A percentile compares a stretch with the other conserved stretches of the same genome.
phyloP scores from a whole-genome alignment of 805 yeast genomes.

The Kazachstania africana region DNA sequence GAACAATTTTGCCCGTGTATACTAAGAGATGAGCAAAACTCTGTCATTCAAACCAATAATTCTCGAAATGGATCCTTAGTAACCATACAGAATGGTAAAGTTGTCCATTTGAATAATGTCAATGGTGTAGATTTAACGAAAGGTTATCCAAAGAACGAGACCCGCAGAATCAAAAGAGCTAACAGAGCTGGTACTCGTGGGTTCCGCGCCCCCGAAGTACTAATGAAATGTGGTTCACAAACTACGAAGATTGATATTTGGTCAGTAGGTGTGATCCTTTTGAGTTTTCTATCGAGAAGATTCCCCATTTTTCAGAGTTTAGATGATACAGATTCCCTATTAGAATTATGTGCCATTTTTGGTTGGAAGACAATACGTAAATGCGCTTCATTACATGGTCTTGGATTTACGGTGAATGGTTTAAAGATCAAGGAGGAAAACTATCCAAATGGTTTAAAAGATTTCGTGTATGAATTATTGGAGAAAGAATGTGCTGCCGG shows the following conservation, averaged over 20 bases:
- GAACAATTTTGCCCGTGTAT: constrained; percentile 47
- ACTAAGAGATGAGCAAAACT: constrained; percentile 26
- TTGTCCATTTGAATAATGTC: constrained; percentile 22
- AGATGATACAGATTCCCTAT: constrained; percentile 84
- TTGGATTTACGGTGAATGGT: constrained; percentile 64
- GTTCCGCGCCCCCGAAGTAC: constrained; percentile 87
- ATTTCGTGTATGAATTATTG: constrained; percentile 19
- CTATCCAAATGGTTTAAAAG: constrained; percentile 25
- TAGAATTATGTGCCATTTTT: constrained; percentile 72
- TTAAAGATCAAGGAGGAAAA: constrained; percentile 33
- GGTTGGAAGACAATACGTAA: constrained; percentile 63
- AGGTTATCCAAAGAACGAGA: constrained; percentile 82
- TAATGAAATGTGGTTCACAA: constrained; percentile 77
- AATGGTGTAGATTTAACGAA: constrained; percentile 31
- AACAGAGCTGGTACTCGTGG: constrained; percentile 97
- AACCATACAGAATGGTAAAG: constrained; percentile 24
- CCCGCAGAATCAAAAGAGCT: constrained; percentile 80
- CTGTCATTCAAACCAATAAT: neutral
- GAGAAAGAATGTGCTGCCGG: constrained; percentile 33
- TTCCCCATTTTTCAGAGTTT: constrained; percentile 91
- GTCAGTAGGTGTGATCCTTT: constrained; percentile 84
- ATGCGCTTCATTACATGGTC: constrained; percentile 78
- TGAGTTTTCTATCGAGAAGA: constrained; percentile 65
- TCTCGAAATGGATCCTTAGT: constrained; percentile 13
- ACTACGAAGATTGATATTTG: constrained; percentile 75